Base-by-base conservation (phyloP, 257 asterid species). In the Henckelia pumila region DNA sequence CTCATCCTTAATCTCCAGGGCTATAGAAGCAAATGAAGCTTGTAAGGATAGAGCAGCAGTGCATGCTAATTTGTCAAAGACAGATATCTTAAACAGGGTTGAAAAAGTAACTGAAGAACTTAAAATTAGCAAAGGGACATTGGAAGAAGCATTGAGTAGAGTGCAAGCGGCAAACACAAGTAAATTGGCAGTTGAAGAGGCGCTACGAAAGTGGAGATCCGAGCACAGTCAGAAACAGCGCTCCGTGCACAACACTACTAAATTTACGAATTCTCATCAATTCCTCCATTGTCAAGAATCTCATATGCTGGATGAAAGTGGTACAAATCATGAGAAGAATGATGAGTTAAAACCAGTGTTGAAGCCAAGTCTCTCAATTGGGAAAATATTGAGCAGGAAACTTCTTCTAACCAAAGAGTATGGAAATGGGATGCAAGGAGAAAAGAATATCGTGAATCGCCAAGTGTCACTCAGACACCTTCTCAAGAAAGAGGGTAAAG, bases 171-270 rank as follows among this genome's bases (percentile, higher is more conserved):
- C 99, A 29, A 87, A 84, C 66, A 73, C 44, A 58, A 90, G 88
- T 32, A 94, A 94, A 66, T 69, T 91, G 30, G 95, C 85, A 4
- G 95, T 87, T 3, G 97, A 94, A 69, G 97, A 84, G 72, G 95
- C 96, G 59, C 80, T 94, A 21, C 73, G 96, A n/a, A 80, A 72
- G 24, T 94, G 97, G 99, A 85, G 96, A 83, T 91, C 93, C 44
- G 96, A 88, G 69, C 87, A 86, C 9, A 86, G 89, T 9, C 88
- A 85, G 70, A 88, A 84, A 62, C 79, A 88, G 16, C 86, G 88
- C 7, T 73, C 80, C 1, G 63, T 85, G 7, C 88, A 82, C 22
- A 85, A 71, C 74, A 63, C 83, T 0, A 61, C 91, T 37, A 92
- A 81, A 73, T 89, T 92, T 79, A 92, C 89, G 82, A 85, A 88